phyloP scores from a whole-genome alignment of 257 asterid species.

The Jacaranda mimosifolia region DNA sequence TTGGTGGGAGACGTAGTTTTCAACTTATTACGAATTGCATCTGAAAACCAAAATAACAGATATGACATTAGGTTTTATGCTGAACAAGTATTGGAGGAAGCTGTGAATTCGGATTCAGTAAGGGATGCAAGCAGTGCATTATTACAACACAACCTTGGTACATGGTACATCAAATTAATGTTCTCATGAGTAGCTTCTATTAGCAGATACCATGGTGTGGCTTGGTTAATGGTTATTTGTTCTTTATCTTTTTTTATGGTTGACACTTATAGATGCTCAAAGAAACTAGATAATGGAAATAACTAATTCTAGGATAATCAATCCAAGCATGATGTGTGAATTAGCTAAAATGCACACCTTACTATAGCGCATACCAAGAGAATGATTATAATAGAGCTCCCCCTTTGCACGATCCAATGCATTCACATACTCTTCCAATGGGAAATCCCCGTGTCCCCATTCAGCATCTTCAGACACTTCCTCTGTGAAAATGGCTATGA shows the following conservation, averaged over 20 bases:
- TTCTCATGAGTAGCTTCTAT: slow-evolving; percentile 6
- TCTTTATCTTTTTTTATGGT: background rate
- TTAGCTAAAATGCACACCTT: slow-evolving; percentile 68
- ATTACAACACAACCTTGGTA: background rate
- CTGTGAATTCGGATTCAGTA: background rate
- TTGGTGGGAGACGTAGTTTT: background rate
- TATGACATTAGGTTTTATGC: too few species aligned
- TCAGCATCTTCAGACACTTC: slow-evolving; percentile 67
- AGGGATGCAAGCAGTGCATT: background rate
- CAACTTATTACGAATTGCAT: slow-evolving; percentile 9
- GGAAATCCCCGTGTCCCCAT: slow-evolving; percentile 94
- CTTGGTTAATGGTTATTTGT: background rate
- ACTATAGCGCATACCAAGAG: slow-evolving; percentile 91
- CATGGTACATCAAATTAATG: background rate
- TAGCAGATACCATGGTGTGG: background rate
- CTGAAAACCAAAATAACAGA: slow-evolving; percentile 2
- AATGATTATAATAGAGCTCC: slow-evolving; percentile 88
- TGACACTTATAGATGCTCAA: slow-evolving; percentile 17
- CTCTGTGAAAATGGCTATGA: slow-evolving; percentile 70
- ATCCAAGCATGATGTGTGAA: slow-evolving; percentile 34
- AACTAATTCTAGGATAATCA: slow-evolving; percentile 12
- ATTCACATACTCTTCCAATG: slow-evolving; percentile 82
- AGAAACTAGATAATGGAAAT: slow-evolving; percentile 14
- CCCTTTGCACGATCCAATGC: slow-evolving; percentile 85
- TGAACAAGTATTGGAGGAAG: background rate